Evolutionary conservation across 257 asterid species (phyloP).

Genomic region (Salvia hispanica): DNA sequence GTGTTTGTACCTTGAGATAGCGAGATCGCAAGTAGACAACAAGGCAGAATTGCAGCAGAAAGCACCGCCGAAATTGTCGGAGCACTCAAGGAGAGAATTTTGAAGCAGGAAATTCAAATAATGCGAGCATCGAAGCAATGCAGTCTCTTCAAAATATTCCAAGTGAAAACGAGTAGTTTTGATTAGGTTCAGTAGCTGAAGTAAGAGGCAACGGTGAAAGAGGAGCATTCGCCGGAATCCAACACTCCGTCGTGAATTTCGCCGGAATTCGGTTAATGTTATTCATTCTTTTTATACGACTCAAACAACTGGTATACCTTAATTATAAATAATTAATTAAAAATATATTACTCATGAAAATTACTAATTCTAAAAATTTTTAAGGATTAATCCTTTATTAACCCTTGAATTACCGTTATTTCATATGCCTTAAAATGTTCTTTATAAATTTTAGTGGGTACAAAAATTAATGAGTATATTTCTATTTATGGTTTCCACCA

Average conservation of each 20-base stretch:
- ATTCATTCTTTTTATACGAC: too few species aligned
- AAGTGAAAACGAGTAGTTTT: slow-evolving; percentile 9
- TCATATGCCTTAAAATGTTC: too few species aligned
- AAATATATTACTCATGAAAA: too few species aligned
- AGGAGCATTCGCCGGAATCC: slow-evolving; percentile 9
- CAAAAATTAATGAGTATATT: too few species aligned
- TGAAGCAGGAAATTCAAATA: slow-evolving; percentile 25
- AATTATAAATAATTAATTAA: too few species aligned
- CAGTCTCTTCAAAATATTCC: not conserved
- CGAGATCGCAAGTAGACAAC: slow-evolving; percentile 50
- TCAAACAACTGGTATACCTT: too few species aligned
- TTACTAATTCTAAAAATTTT: too few species aligned
- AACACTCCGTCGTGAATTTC: slow-evolving; percentile 35
- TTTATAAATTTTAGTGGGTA: too few species aligned
- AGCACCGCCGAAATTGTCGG: slow-evolving; percentile 29
- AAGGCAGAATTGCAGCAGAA: slow-evolving; percentile 29
- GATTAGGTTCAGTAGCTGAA: slow-evolving; percentile 11
- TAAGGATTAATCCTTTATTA: too few species aligned
- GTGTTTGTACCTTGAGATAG: slow-evolving; percentile 45
- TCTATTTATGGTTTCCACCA: too few species aligned
- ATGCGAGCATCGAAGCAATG: slow-evolving; percentile 26
- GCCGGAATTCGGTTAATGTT: slow-evolving; percentile 35
- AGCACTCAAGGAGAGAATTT: not conserved
- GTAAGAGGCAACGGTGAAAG: not conserved
- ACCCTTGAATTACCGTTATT: too few species aligned